Percentiles rank a stretch among this genome's conserved stretches.
Conservation (phyloP, 495 filamentous ascomycete genomes). For the Evansstolkia leycettana region DNA sequence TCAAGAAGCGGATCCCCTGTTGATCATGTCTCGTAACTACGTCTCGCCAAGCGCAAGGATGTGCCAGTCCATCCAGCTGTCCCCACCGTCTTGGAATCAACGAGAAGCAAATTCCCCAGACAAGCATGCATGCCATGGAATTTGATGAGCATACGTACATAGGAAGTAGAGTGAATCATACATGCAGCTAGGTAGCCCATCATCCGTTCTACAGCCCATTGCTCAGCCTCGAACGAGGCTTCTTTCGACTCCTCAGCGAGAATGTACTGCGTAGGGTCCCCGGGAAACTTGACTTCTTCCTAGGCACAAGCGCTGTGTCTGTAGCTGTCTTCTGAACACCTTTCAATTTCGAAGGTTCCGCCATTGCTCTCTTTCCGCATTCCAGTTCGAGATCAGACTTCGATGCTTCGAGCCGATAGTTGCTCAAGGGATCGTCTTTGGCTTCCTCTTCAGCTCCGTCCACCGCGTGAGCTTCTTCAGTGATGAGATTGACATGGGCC, state of each 20-base stretch:
- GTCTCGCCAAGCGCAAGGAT: conserved; percentile 7
- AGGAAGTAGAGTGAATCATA: too few species aligned
- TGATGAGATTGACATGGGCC: conserved; percentile 4
- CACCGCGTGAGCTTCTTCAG: conserved; percentile 5
- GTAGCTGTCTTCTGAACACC: neutral
- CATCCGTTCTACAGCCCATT: too few species aligned
- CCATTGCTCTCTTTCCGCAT: neutral
- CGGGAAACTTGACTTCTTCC: neutral
- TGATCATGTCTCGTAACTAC: conserved; percentile 5
- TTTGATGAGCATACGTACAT: too few species aligned
- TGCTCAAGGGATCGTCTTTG: too few species aligned
- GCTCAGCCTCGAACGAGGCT: neutral
- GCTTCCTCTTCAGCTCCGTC: too few species aligned
- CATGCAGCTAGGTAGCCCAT: too few species aligned
- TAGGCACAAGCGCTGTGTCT: neutral
- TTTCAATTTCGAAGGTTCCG: neutral
- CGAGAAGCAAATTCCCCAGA: conserved; percentile 1
- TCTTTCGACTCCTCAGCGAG: neutral
- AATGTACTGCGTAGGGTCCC: neutral
- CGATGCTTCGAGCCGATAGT: too few species aligned
- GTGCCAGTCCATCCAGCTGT: conserved; percentile 1
- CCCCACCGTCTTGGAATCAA: conserved; percentile 3
- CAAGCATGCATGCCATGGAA: neutral
- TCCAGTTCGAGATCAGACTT: too few species aligned
- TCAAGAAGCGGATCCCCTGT: too few species aligned